Evolutionary conservation across 352 stramenopile species (phyloP), one percentile per base, ranked within the genome.

Genomic region (Phytopythium helicoides): DNA sequence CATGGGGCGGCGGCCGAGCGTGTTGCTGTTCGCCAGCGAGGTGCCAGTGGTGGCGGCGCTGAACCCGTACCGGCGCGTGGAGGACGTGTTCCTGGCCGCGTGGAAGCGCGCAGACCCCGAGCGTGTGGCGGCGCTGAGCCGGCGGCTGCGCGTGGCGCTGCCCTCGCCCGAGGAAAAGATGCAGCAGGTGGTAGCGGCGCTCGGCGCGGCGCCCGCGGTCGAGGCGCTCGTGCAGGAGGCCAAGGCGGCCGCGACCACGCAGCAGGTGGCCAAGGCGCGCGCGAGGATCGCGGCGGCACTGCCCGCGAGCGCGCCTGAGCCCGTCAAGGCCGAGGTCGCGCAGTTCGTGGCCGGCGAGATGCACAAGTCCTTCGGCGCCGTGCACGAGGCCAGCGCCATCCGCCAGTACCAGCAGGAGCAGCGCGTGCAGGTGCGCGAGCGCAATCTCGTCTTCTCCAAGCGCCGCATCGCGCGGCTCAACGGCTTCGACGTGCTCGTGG

Each of bases 1-100:
- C 23, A 25, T 35, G 42, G 11, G 42, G 37, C 18, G 42, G 37
- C 18, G 58, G 41, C 67, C 58, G 16, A 70, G 56, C 49, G 89
- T 94, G 53, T 77, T 93, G 73, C 56, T 94, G 57, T 94, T 92
- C 59, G 85, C 85, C 46, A 93, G 82, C 64, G 85, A 94, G 47
- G 82, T 94, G 69, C 79, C 85, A 4, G 82, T 93, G 21, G 81
- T 94, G 51, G 83, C 73, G 53, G 85, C 81, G 10, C 35, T 92
- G 50, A 93, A 94, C 56, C 82, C 80, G 50, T 94, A 84, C 63
- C 82, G 85, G 40, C 75, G 84, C 60, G 86, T 94, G 58, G 84
- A 92, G 41, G 82, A 94, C 44, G 74, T 93, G 11, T 93, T 94
- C 52, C 54, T 93, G 19, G 67, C 73, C 49, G 69, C 85, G 12